A percentile compares a stretch with the other conserved stretches of the same genome.
Conservation (phyloP, 169 alveolate species). For the Theileria equi region DNA sequence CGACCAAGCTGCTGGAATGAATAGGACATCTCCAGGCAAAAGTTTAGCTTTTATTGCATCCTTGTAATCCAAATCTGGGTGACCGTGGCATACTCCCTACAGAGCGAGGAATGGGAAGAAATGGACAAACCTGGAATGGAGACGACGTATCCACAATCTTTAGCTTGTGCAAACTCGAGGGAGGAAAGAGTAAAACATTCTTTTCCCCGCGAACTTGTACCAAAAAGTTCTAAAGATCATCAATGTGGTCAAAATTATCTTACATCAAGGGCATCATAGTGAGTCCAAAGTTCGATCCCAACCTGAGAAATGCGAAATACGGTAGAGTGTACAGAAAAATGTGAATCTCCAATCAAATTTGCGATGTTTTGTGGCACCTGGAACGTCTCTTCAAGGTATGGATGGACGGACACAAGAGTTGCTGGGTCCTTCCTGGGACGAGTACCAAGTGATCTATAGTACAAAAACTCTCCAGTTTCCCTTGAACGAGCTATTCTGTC, state of each 20-base stretch:
- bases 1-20: conserved; percentile 61
- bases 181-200: conserved; percentile 52
- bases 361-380: conserved; percentile 11
- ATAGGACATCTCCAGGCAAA: conserved; percentile 51
- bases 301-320: conserved; percentile 59
- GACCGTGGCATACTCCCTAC: no score
- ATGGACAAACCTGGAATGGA: conserved; percentile 3
- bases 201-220: conserved; percentile 48
- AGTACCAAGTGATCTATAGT: conserved; percentile 37
- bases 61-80: not conserved
- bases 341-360: not conserved
- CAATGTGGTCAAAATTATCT: not conserved
- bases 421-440: conserved; percentile 42
- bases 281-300: conserved; percentile 66
- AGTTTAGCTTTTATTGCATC: conserved; percentile 9
- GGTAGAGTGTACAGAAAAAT: conserved; percentile 37
- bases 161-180: conserved; percentile 29
- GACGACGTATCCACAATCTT: conserved; percentile 48
- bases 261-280: conserved; percentile 65
- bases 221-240: conserved; percentile 31
- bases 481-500: conserved; percentile 4
- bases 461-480: conserved; percentile 3
- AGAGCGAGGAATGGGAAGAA: no score
- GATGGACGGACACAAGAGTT: conserved; percentile 9
- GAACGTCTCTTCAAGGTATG: conserved; percentile 34